Evolutionary conservation across 148 eudicot genomes (phyloP).

Genomic region (Dysphania ambrosioides): DNA sequence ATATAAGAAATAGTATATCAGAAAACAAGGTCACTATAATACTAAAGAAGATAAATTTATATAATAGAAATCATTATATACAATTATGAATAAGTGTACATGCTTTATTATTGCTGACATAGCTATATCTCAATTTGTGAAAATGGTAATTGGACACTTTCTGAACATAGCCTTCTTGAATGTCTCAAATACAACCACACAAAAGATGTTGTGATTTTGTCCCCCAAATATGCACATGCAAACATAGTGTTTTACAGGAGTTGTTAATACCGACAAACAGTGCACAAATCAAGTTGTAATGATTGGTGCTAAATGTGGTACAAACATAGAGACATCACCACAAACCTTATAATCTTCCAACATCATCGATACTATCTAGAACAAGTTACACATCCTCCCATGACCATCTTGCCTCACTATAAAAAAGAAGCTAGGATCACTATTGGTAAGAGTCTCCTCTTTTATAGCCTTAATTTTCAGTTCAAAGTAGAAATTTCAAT

Average conservation of each 20-base stretch:
- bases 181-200: neutral
- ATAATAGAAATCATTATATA: no score
- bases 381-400: neutral
- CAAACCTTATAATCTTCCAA: neutral
- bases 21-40: no score
- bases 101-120: neutral
- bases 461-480: neutral
- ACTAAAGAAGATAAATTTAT: no score
- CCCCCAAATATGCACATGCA: neutral
- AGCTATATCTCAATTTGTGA: neutral
- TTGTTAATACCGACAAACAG: neutral
- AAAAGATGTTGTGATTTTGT: neutral
- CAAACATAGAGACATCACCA: neutral
- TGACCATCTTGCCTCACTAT: neutral
- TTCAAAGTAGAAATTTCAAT: neutral
- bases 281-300: neutral
- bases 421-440: neutral
- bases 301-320: neutral
- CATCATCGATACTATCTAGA: slow-evolving; percentile 7
- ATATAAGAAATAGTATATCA: no score
- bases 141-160: neutral
- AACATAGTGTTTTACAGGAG: neutral
- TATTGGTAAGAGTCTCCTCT: neutral
- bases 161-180: neutral
- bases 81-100: neutral